Evolutionary conservation across 2,329 filamentous ascomycete species (phyloP), one percentile per base, ranked within the genome.

Genomic region (Aureobasidium sp.): DNA sequence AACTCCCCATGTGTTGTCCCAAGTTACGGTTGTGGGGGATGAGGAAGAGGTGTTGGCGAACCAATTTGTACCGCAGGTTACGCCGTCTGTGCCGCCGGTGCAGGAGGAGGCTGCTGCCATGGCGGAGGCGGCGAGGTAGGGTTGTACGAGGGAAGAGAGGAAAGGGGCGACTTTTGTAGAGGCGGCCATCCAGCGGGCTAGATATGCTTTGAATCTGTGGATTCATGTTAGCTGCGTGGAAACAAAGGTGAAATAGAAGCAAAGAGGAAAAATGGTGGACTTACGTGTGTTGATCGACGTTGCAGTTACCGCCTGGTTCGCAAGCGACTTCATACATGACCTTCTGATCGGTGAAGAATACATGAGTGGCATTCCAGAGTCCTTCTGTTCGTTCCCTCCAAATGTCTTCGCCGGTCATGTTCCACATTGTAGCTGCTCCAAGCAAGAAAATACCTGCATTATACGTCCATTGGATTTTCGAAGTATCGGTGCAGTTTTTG

Each of bases 161-260:
- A 77, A 80, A 4, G 83, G 82, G 18, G 80, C 80, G 58, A 84
- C 67, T 33, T 80, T 69, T 5, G 80, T 77, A 9, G 81, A 77
- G 67, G 84, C 83, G 20, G 77, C 76, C 65, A 85, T 75, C 88
- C 90, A 94, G 51, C 92, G 89, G 31, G 88, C 79, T 31, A 93
- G 82, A 76, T 93, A 94, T 15, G 90, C 91, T 79, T 94, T 94
- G 87, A 94, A 94, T 55, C 85, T 89, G 7, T n/a, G n/a, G n/a
- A n/a, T 36, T 36, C 33, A 36, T 36, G 33, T 36, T 13, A 36
- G n/a, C n/a, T n/a, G n/a, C n/a, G n/a, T n/a, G n/a, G n/a, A n/a
- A n/a, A n/a, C n/a, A n/a, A n/a, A n/a, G n/a, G n/a, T n/a, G n/a
- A n/a, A n/a, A n/a, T n/a, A n/a, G n/a, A n/a, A n/a, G n/a, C n/a